phyloP scores from a whole-genome alignment of 169 alveolate genomes.

The Eimeria maxima region DNA sequence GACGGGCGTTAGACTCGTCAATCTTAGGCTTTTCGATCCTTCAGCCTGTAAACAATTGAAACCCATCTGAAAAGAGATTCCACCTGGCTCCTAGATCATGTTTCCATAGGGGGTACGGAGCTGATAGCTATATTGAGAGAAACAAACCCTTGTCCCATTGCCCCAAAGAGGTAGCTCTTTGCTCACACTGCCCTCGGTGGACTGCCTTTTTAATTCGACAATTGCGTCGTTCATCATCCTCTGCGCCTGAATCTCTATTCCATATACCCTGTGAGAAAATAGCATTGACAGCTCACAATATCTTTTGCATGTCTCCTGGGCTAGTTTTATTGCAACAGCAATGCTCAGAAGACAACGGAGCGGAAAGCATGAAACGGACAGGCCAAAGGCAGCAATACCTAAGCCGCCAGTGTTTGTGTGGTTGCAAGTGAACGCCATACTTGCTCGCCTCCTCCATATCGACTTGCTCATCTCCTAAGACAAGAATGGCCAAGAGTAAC shows the following conservation, averaged over 20 bases:
- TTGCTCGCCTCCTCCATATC: conserved; percentile 82
- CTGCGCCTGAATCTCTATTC: conserved; percentile 81
- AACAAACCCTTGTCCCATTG: background rate
- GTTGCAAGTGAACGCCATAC: conserved; percentile 20
- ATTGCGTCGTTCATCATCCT: conserved; percentile 73
- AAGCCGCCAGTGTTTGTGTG: background rate
- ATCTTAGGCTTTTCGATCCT: background rate
- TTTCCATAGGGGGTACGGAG: background rate
- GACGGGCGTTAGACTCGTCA: conserved; percentile 52
- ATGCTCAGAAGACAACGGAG: background rate
- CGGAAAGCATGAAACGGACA: background rate
- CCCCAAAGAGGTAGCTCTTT: background rate
- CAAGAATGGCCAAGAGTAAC: conserved; percentile 72
- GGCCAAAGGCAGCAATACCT: background rate
- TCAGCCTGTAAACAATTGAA: conserved; percentile 1
- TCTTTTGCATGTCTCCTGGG: background rate
- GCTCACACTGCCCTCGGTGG: conserved; percentile 36
- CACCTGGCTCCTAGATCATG: background rate
- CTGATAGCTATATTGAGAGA: background rate
- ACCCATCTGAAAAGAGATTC: background rate
- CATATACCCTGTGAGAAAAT: conserved; percentile 64
- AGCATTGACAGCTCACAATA: background rate
- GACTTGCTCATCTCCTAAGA: conserved; percentile 78
- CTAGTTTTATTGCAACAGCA: background rate
- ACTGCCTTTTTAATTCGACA: conserved; percentile 67